phyloP scores from a whole-genome alignment of 2,329 filamentous ascomycete species.

The Boeremia lycopersici region DNA sequence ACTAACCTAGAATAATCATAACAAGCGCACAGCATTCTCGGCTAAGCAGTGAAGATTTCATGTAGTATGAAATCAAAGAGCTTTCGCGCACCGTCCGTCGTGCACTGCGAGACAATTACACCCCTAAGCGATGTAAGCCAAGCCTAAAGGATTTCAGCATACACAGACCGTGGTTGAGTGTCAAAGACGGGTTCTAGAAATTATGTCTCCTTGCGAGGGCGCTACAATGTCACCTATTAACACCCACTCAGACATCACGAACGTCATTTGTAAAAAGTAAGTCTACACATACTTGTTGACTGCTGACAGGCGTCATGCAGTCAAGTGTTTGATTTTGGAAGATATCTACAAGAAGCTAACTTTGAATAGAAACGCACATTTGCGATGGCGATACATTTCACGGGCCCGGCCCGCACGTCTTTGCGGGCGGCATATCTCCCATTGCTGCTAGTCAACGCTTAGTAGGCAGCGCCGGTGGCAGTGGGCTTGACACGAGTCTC shows the following conservation, averaged over 20 bases:
- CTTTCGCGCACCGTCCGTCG: no score
- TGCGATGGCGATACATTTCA: background rate
- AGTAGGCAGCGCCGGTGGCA: constrained; percentile 18
- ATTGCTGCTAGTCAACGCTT: background rate
- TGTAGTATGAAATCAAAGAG: no score
- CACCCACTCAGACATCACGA: background rate
- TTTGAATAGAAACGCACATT: background rate
- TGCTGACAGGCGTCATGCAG: constrained; percentile 5
- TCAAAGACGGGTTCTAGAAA: no score
- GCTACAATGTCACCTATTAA: background rate
- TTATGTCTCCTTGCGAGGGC: no score
- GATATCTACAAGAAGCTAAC: constrained; percentile 14
- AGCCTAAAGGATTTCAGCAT: no score
- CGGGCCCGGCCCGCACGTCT: background rate
- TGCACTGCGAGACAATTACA: no score
- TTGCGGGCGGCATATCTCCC: background rate
- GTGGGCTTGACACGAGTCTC: constrained; percentile 31
- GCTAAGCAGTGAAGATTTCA: no score
- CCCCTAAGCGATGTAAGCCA: no score
- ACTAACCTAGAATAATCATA: no score
- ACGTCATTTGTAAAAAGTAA: background rate
- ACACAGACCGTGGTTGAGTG: no score
- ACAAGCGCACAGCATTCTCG: no score
- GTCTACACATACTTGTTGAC: background rate
- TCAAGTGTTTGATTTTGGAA: constrained; percentile 4